Evolutionary conservation across 78 protist species (phyloP), one percentile per base, ranked within the genome.

Genomic region (Blattamonas nauphoetae): DNA sequence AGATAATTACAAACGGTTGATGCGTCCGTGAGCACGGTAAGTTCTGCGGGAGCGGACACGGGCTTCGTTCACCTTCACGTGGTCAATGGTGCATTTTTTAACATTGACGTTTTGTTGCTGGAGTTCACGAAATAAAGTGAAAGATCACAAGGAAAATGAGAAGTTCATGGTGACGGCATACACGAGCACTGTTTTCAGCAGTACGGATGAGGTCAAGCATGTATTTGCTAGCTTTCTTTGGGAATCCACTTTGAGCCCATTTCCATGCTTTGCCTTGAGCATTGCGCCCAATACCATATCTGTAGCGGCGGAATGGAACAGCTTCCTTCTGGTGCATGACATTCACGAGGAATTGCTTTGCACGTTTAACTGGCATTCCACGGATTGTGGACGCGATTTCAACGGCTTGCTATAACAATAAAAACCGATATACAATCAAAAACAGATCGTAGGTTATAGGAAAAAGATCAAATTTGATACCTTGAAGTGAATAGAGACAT

Each of bases 401-500:
- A 80, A 93, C 91, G 79, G 98, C 95, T 96, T 97, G 96, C 98
- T 94, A 87, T 35, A 41, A 44, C 42, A 44, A 1, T 4, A 34
- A 29, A 55, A 55, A 29, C 38, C 38, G 21, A 29, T 11, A 55
- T 29, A 55, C 11, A 55, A 11, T 29, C 29, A 0, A 32, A 6
- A 35, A 85, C 44, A 21, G 36, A 64, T 32, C 5, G 21, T 36
- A 78, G 41, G 2, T 3, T 82, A 36, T 33, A 43, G n/a, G 0
- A 2, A 38, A 86, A 33, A n/a, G 64, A 45, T n/a, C 45, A 2
- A 42, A 21, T 1, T 21, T 33, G 44, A 11, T 45, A 92, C 94
- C 94, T 97, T 96, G 96, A 95, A 96, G 96, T 94, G 96, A 6
- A 94, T 94, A 33, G 97, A 91, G 55, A 96, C 87, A 90, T 95